Base-by-base conservation (phyloP, 345 rosid genomes). In the Euphorbia pulcherrima region DNA sequence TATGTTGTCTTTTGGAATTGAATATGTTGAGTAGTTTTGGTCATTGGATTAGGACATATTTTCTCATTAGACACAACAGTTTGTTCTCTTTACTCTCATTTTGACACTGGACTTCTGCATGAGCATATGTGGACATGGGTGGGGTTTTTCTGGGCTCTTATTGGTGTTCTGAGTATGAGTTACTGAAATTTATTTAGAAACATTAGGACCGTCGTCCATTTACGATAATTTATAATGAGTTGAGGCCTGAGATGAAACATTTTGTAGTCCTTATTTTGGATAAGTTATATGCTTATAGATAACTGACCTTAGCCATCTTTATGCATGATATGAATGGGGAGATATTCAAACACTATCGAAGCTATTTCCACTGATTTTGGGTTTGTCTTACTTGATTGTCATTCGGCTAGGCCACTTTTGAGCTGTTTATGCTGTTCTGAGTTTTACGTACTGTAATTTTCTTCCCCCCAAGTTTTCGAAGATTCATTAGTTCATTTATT, bases 1-100 rank as follows among this genome's bases (percentile, higher is more conserved):
- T 64, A 50, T 17, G 47, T 69, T 64, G 17, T 63, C 64, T 47
- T 68, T 20, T 18, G 24, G 20, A 18, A 37, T 67, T 3, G 70
- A 44, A 54, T 21, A 51, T 76, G 39, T 37, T 39, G 48, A 18
- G 9, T 63, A 5, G 47, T 41, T 57, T 71, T 28, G 20, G 23
- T 26, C 53, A 29, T 52, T 0, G 39, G 50, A 54, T 60, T 1
- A 44, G 3, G 2, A 11, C 44, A 6, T 16, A 20, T 46, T 12
- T n/a, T 62, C 18, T n/a, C 16, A 26, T 4, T 21, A 26, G 14
- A n/a, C 30, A 62, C 50, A 67, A 13, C 62, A 23, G 17, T 23
- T 44, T n/a, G 1, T 21, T 66, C 18, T 17, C 0, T 46, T 70
- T 12, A 29, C 23, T 1, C 40, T 63, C 28, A 9, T 18, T n/a